Conservation (phyloP, 306 rosid species). For the Inga laurina region DNA sequence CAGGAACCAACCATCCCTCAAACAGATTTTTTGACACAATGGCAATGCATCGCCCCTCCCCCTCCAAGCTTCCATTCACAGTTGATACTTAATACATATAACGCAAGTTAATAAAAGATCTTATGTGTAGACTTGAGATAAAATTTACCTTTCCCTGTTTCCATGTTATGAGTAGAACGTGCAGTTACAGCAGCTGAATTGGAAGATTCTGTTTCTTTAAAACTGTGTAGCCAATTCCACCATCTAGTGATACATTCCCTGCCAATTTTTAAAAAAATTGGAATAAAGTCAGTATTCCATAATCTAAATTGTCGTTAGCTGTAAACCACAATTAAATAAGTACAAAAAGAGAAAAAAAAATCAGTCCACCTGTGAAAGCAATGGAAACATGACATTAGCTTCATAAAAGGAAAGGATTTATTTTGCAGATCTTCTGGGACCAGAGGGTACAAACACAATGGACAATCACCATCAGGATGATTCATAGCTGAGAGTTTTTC, state of each 20-base stretch:
- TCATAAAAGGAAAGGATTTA: conserved; percentile 66
- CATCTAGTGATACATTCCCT: conserved; percentile 82
- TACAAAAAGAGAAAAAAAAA: background rate
- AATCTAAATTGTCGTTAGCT: background rate
- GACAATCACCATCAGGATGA: conserved; percentile 91
- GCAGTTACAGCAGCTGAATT: conserved; percentile 36
- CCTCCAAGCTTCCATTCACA: conserved; percentile 22
- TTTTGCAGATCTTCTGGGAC: conserved; percentile 53
- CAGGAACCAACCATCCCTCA: background rate
- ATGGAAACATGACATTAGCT: conserved; percentile 91
- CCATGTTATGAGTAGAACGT: conserved; percentile 29
- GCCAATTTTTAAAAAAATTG: conserved; percentile 38
- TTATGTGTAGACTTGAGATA: background rate
- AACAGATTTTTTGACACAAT: conserved; percentile 3
- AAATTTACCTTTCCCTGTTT: conserved; percentile 35
- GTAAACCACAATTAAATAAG: background rate
- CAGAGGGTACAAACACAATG: conserved; percentile 76
- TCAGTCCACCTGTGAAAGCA: conserved; percentile 72
- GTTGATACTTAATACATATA: background rate
- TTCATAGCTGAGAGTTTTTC: conserved; percentile 83
- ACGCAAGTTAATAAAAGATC: conserved; percentile 25
- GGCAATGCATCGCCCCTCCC: conserved; percentile 6
- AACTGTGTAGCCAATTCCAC: conserved; percentile 77
- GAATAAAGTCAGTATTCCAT: background rate
- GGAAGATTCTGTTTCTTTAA: conserved; percentile 38